Conservation (phyloP, 352 stramenopile species). For the Globisporangium apiculatum region DNA sequence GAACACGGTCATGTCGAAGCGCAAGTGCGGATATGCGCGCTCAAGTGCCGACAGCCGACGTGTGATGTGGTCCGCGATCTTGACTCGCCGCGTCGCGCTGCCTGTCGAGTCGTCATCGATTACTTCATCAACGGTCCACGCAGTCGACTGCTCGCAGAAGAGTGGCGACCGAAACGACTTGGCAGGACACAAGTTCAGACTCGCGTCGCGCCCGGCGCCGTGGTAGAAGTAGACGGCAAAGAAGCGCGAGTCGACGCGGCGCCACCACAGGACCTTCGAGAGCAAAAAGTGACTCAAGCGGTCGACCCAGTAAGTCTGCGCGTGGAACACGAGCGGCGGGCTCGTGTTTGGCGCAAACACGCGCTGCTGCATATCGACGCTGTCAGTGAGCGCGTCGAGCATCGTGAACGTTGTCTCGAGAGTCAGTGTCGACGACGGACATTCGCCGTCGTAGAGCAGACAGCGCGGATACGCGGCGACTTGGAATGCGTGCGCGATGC, state of each 20-base stretch:
- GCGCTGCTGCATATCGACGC: background rate
- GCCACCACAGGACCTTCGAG: conserved; percentile 5
- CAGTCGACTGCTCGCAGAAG: background rate
- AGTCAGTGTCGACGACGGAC: conserved; percentile 6
- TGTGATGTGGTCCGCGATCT: conserved; percentile 17
- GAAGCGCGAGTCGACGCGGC: conserved; percentile 17
- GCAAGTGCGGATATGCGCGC: conserved; percentile 17
- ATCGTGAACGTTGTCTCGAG: conserved; percentile 23
- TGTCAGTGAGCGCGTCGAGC: conserved; percentile 22
- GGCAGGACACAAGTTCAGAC: background rate
- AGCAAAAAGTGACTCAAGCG: conserved; percentile 18
- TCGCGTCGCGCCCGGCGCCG: background rate
- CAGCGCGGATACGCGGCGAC: conserved; percentile 5
- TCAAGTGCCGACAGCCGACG: conserved; percentile 17
- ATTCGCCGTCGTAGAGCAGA: conserved; percentile 3
- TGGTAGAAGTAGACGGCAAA: conserved; percentile 18
- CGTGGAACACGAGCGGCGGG: conserved; percentile 8
- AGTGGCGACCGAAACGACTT: background rate
- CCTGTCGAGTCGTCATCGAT: conserved; percentile 1
- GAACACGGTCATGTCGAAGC: conserved; percentile 19
- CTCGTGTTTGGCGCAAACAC: background rate
- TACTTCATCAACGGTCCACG: background rate
- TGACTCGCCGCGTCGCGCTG: background rate
- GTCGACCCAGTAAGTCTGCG: conserved; percentile 22
- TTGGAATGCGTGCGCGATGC: conserved; percentile 2